Conservation (phyloP, 441 rosid species). For the Iberis amara region DNA sequence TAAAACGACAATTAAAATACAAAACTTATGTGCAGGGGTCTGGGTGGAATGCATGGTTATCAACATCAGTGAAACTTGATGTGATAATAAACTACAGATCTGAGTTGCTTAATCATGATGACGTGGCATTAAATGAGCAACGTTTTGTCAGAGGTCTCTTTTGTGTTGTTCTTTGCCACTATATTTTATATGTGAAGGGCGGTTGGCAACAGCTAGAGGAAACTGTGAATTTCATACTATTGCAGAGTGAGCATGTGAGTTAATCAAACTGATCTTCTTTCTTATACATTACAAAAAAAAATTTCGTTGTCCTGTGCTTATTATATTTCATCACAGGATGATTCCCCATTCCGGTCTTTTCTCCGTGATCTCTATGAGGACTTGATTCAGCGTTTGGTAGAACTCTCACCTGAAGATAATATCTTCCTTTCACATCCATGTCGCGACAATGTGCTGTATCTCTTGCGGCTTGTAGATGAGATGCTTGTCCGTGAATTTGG, state of each 20-base stretch:
- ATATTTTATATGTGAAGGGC: slow-evolving; percentile 78
- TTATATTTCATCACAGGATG: slow-evolving; percentile 48
- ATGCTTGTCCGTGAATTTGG: slow-evolving; percentile 85
- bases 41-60: slow-evolving; percentile 95
- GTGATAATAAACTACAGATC: slow-evolving; percentile 55
- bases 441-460: slow-evolving; percentile 85
- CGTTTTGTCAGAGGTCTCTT: slow-evolving; percentile 65
- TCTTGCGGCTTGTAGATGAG: slow-evolving; percentile 81
- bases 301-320: slow-evolving; percentile 24
- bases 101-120: slow-evolving; percentile 41
- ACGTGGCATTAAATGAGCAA: slow-evolving; percentile 54
- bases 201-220: slow-evolving; percentile 99
- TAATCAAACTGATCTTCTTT: slow-evolving; percentile 10
- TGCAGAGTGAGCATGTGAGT: slow-evolving; percentile 72
- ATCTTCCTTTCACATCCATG: slow-evolving; percentile 86
- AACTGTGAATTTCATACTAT: slow-evolving; percentile 74
- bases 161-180: slow-evolving; percentile 84
- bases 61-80: slow-evolving; percentile 66
- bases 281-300: slow-evolving; percentile 7
- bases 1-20: slow-evolving; percentile 29
- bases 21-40: slow-evolving; percentile 51
- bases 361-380: slow-evolving; percentile 79
- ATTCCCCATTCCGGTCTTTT: slow-evolving; percentile 46
- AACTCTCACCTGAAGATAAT: slow-evolving; percentile 73
- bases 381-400: slow-evolving; percentile 70